Evolutionary conservation across 768 basidiomycete species (phyloP).

Genomic region (Suillus subaureus): DNA sequence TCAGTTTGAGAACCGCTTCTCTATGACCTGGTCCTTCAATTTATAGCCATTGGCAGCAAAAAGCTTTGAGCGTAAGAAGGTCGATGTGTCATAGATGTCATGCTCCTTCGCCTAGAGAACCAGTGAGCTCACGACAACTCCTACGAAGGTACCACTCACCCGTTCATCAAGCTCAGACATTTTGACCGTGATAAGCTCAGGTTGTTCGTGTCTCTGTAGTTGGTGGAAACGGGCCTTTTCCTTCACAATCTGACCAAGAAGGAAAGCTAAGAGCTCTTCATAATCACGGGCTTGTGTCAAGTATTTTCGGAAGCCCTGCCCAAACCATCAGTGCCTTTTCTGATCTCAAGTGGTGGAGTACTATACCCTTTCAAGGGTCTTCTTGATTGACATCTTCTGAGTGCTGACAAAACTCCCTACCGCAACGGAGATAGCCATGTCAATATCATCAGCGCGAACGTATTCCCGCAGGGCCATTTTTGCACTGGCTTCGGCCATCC

Average conservation of each 20-base stretch:
- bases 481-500: constrained; percentile 97
- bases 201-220: constrained; percentile 74
- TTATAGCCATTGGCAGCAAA: constrained; percentile 91
- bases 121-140: constrained; percentile 14
- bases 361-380: constrained; percentile 86
- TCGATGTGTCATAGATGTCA: constrained; percentile 88
- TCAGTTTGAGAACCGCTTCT: constrained; percentile 67
- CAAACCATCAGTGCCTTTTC: constrained; percentile 17
- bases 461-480: constrained; percentile 98
- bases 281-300: constrained; percentile 94
- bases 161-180: constrained; percentile 84
- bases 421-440: constrained; percentile 94
- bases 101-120: constrained; percentile 84
- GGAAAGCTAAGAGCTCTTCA: constrained; percentile 92
- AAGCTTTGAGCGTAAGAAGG: constrained; percentile 84
- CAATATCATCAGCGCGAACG: constrained; percentile 94
- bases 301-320: constrained; percentile 94
- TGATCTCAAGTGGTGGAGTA: background rate
- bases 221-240: constrained; percentile 88
- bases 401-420: constrained; percentile 94
- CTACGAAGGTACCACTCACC: constrained; percentile 46
- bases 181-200: constrained; percentile 75
- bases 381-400: constrained; percentile 99
- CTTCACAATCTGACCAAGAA: constrained; percentile 92
- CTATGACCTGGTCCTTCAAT: constrained; percentile 61